Conservation (phyloP, 2,329 filamentous ascomycete species). For the Ascochyta pisi region DNA sequence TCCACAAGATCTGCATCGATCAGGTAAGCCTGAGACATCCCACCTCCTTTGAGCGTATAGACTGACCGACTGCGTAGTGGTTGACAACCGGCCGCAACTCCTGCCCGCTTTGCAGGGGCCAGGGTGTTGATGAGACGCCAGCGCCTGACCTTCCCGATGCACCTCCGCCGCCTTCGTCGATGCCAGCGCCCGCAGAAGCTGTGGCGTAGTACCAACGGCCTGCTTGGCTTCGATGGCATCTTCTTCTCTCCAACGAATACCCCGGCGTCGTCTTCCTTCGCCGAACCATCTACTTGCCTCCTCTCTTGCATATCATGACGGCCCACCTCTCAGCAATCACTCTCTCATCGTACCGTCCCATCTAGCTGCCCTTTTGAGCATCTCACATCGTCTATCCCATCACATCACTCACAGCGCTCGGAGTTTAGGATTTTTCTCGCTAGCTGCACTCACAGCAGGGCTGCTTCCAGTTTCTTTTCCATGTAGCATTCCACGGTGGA, state of each 20-base stretch:
- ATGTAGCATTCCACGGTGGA: background rate
- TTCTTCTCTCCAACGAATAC: slow-evolving; percentile 5
- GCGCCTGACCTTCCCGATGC: slow-evolving; percentile 14
- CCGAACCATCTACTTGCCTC: background rate
- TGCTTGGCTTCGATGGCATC: slow-evolving; percentile 5
- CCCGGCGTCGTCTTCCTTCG: background rate
- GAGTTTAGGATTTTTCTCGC: slow-evolving; percentile 1
- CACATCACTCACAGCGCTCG: slow-evolving; percentile 12
- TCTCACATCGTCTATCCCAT: background rate
- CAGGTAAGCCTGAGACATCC: slow-evolving; percentile 58
- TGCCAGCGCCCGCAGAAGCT: slow-evolving; percentile 20
- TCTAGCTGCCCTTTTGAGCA: too few species aligned
- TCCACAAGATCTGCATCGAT: slow-evolving; percentile 73
- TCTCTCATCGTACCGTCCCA: too few species aligned
- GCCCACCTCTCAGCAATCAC: background rate
- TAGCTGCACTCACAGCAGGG: background rate
- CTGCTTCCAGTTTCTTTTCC: background rate
- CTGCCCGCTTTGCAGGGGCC: slow-evolving; percentile 66
- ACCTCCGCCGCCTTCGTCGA: slow-evolving; percentile 14
- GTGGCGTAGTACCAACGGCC: slow-evolving; percentile 8
- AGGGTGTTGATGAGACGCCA: slow-evolving; percentile 61
- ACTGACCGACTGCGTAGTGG: slow-evolving; percentile 59
- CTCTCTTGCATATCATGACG: slow-evolving; percentile 9
- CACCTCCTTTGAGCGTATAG: background rate
- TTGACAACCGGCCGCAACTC: slow-evolving; percentile 71